Evolutionary conservation across 192 early-diverging fungal genomes (phyloP).

Genomic region (Mortierella hygrophila): DNA sequence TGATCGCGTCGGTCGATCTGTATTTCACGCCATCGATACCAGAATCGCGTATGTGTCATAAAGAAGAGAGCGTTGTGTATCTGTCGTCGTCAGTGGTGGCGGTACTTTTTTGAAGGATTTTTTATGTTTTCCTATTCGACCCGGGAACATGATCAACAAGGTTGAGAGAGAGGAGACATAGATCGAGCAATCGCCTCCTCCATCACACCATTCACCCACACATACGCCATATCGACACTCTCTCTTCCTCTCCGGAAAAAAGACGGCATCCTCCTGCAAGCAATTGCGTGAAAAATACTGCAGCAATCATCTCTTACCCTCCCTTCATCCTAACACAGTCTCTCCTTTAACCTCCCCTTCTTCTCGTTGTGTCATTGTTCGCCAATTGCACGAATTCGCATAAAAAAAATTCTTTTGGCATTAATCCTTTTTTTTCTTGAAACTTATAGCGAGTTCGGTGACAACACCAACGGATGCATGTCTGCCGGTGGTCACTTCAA

Average conservation of each 20-base stretch:
- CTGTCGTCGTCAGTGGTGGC: background rate
- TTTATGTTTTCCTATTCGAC: slow-evolving; percentile 31
- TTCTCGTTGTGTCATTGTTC: background rate
- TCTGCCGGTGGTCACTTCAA: slow-evolving; percentile 92
- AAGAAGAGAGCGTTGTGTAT: background rate
- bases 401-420: background rate
- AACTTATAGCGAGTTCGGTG: slow-evolving; percentile 74
- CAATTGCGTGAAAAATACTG: background rate
- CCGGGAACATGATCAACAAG: slow-evolving; percentile 15
- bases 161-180: background rate
- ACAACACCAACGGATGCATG: slow-evolving; percentile 88
- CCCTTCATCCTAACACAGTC: background rate
- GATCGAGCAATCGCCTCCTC: background rate
- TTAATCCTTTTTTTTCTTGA: background rate
- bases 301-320: background rate
- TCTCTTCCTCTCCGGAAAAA: background rate
- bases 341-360: background rate
- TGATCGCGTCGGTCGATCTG: background rate
- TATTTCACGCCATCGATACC: background rate
- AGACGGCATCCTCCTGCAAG: background rate
- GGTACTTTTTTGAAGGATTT: background rate
- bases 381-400: background rate
- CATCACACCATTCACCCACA: background rate
- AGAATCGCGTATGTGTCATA: background rate
- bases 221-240: too few relatives aligned